phyloP scores from a whole-genome alignment of 768 basidiomycete genomes.

The Leccinum variicolor region DNA sequence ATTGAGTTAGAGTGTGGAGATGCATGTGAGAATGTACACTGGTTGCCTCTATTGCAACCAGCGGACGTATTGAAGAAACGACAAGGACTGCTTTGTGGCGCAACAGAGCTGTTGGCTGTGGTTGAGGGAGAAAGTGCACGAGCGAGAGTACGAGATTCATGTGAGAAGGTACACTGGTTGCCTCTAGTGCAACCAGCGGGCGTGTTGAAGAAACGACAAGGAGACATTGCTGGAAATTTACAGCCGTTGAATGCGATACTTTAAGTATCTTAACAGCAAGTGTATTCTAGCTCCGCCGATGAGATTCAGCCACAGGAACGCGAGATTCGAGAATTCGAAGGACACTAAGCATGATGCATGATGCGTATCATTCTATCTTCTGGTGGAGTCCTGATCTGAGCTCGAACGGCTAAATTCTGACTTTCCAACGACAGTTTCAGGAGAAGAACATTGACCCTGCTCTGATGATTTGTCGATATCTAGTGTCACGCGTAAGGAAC shows the following conservation, averaged over 20 bases:
- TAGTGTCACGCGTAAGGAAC: too few species aligned
- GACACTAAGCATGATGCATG: not conserved
- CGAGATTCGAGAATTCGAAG: not conserved
- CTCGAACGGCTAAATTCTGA: not conserved
- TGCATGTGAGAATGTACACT: constrained; percentile 37
- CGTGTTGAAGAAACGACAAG: constrained; percentile 40
- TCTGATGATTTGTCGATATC: too few species aligned
- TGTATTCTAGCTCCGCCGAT: not conserved
- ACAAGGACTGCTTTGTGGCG: constrained; percentile 29
- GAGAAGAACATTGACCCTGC: not conserved
- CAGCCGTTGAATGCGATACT: not conserved
- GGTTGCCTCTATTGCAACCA: constrained; percentile 44
- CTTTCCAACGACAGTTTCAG: not conserved
- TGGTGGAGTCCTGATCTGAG: not conserved
- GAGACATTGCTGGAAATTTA: constrained; percentile 18
- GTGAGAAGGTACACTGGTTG: constrained; percentile 36
- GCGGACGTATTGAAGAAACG: constrained; percentile 37
- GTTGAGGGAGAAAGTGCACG: constrained; percentile 3
- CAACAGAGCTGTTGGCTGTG: not conserved
- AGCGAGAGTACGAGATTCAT: constrained; percentile 13
- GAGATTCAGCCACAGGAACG: not conserved
- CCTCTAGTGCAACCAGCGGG: constrained; percentile 49
- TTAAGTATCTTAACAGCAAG: too few species aligned
- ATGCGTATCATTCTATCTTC: not conserved
- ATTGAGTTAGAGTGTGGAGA: constrained; percentile 2